Evolutionary conservation across 148 eudicot species (phyloP), one percentile per base, ranked within the genome.

Genomic region (Rhododendron ovatum): DNA sequence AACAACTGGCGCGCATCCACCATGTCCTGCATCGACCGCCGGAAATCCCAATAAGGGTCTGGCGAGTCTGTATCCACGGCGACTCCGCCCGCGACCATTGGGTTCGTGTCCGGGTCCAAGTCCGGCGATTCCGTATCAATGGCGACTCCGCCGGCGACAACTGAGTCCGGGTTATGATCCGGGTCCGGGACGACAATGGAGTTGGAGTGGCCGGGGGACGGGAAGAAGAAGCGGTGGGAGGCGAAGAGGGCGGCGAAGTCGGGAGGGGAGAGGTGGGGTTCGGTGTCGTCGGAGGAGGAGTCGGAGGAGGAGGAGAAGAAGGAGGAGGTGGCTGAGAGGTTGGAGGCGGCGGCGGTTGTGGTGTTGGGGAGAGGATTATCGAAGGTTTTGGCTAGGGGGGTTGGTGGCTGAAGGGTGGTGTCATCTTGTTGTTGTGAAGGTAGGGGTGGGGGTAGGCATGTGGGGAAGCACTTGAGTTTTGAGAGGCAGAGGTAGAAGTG

Each of bases 21-120:
- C 96, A 95, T 95, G 61, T 95, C 96, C 82, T 91, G 91, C 95
- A 94, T 95, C 11, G 98, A 94, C 67, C 76, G 79, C n/a, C 94
- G n/a, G 65, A 94, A 95, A 69, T 95, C 98, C 2, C 48, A 2
- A 13, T 85, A 92, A 0, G 96, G 96, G 83, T 95, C 92, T 22
- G 95, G 93, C 13, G 98, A 95, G 89, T 90, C 84, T 47, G 93
- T 94, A 39, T 84, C 88, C 8, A 95, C 87, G 4, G 94, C 92
- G 33, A 94, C 89, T 3, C 93, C 92, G 1, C 93, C 94, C 26
- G 74, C 59, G 28, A 89, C 85, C 0, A 63, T 43, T 3, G 87
- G 35, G 33, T 48, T 24, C 17, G 84, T 20, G 22, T 7, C 28
- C 3, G 63, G 77, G 3, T 47, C 50, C 50, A 9, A 20, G 24